These are phyloP conservation scores for Pestalotiopsis sp. DNA, from an alignment of 2,329 filamentous ascomycete species.

Conservation along the genomic window DNA sequence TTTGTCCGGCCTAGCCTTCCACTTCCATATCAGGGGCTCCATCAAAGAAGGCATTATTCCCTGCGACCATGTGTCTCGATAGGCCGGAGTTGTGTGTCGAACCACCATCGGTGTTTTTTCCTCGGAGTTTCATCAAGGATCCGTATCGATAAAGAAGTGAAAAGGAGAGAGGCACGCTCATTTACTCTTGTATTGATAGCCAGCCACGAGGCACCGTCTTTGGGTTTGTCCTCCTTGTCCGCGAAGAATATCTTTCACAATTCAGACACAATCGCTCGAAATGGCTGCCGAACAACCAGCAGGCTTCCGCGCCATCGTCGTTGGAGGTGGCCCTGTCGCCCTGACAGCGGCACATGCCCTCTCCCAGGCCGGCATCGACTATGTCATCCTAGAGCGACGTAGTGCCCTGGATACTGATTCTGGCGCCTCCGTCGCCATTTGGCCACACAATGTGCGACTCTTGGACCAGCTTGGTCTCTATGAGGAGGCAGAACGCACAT, in stretches of 20 bases:
- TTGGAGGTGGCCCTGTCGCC: slow-evolving; percentile 29
- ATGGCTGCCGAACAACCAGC: slow-evolving; percentile 12
- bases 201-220: background rate
- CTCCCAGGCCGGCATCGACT: slow-evolving; percentile 29
- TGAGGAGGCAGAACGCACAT: slow-evolving; percentile 15
- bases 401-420: slow-evolving; percentile 21
- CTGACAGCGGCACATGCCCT: slow-evolving; percentile 29
- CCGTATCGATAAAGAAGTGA: background rate
- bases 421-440: slow-evolving; percentile 25
- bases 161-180: background rate
- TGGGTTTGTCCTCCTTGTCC: background rate
- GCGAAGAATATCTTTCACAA: background rate
- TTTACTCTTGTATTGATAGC: background rate
- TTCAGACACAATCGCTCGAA: background rate
- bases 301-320: slow-evolving; percentile 27
- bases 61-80: background rate
- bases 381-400: slow-evolving; percentile 29
- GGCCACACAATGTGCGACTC: slow-evolving; percentile 29
- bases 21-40: background rate
- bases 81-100: background rate
- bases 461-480: slow-evolving; percentile 29
- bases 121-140: background rate
- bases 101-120: background rate
- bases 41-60: background rate
- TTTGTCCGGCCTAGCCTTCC: background rate